These are phyloP conservation scores for Graphilbum ipis-grandicollis DNA, from an alignment of 2,329 filamentous ascomycete species.

Conservation along the genomic window DNA sequence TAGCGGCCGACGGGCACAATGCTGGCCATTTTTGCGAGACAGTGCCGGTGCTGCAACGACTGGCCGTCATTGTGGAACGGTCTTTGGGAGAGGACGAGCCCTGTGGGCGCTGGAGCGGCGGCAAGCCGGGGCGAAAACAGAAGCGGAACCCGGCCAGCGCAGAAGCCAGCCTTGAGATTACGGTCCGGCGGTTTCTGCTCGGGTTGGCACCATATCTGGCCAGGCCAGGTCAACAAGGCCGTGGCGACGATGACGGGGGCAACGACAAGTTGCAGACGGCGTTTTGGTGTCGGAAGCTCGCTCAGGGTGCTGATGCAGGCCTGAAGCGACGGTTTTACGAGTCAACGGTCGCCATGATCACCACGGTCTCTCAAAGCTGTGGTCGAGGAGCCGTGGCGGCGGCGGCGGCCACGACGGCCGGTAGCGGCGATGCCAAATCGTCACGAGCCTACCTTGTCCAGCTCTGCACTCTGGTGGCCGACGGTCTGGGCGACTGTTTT, in stretches of 20 bases:
- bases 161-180: background rate
- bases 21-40: no score
- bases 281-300: background rate
- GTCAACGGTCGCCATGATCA: slow-evolving; percentile 20
- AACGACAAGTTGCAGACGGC: background rate
- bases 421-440: slow-evolving; percentile 7
- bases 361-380: slow-evolving; percentile 28
- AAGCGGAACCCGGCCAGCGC: background rate
- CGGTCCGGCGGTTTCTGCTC: background rate
- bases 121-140: background rate
- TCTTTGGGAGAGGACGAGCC: background rate
- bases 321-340: slow-evolving; percentile 14
- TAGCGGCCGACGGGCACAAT: no score
- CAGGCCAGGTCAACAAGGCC: background rate
- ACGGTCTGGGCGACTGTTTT: slow-evolving; percentile 8
- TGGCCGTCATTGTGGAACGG: background rate
- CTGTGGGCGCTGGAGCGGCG: background rate
- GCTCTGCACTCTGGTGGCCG: slow-evolving; percentile 23
- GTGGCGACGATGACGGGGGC: no score
- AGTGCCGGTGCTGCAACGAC: background rate
- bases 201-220: background rate
- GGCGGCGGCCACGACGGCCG: no score
- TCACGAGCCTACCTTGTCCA: slow-evolving; percentile 21
- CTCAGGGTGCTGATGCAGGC: background rate
- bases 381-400: slow-evolving; percentile 18